Evolutionary conservation across 2,329 filamentous ascomycete genomes (phyloP).

Genomic region (Penicillium sp.): DNA sequence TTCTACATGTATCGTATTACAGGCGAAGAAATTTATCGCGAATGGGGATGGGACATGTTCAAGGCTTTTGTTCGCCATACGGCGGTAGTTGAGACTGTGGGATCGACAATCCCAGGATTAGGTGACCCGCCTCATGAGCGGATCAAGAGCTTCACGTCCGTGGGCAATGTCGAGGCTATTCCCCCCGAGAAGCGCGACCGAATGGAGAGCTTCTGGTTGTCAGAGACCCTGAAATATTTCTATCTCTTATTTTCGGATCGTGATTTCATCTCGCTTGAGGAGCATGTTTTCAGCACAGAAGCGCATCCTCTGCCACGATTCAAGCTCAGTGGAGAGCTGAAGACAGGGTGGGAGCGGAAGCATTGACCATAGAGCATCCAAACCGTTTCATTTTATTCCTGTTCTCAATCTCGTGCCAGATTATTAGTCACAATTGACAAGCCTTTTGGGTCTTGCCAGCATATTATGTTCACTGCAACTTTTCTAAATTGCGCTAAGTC

Average conservation of each 20-base stretch:
- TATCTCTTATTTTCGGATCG: conserved; percentile 88
- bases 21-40: conserved; percentile 79
- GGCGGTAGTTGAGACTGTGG: conserved; percentile 66
- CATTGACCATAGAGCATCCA: conserved; percentile 9
- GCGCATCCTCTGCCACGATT: conserved; percentile 89
- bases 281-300: conserved; percentile 93
- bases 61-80: conserved; percentile 85
- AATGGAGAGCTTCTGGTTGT: conserved; percentile 99
- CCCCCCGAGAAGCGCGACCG: conserved; percentile 76
- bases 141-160: conserved; percentile 70
- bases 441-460: not conserved
- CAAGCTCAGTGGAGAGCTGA: conserved; percentile 59
- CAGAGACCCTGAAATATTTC: conserved; percentile 96
- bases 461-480: not conserved
- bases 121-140: conserved; percentile 15
- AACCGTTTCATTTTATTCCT: not conserved
- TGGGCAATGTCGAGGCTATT: conserved; percentile 70
- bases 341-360: conserved; percentile 42
- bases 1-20: conserved; percentile 99
- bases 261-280: conserved; percentile 78
- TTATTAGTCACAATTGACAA: not conserved
- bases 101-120: conserved; percentile 8
- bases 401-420: not conserved
- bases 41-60: conserved; percentile 99
- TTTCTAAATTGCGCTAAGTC: not conserved